phyloP scores from a whole-genome alignment of 768 basidiomycete genomes.

The Amanita rubescens region DNA sequence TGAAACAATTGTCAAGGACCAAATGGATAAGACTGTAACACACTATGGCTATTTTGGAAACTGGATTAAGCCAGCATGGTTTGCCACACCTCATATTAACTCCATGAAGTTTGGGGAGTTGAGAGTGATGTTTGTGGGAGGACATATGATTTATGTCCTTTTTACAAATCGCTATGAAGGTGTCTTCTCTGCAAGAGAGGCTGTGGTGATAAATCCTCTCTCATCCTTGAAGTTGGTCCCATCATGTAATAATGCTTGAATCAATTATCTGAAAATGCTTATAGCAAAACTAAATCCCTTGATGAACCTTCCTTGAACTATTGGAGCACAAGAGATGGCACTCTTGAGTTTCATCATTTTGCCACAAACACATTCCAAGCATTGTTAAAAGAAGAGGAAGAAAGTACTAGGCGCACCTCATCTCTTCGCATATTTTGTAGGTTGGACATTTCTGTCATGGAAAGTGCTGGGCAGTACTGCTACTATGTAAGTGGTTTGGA shows the following conservation, averaged over 20 bases:
- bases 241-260: background rate
- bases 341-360: background rate
- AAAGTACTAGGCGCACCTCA: background rate
- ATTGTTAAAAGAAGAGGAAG: background rate
- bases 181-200: no score
- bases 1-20: background rate
- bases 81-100: background rate
- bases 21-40: background rate
- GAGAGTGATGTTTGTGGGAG: background rate
- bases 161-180: no score
- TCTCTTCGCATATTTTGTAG: background rate
- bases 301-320: background rate
- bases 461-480: background rate
- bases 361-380: background rate
- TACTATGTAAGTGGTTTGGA: background rate
- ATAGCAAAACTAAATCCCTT: background rate
- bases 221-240: background rate
- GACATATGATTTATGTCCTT: background rate
- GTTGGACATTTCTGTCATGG: background rate
- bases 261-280: background rate
- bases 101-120: background rate
- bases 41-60: background rate
- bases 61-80: background rate
- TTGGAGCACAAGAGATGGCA: background rate
- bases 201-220: background rate